Evolutionary conservation across 2,329 filamentous ascomycete species (phyloP), one percentile per base, ranked within the genome.

Genomic region (Ustilaginoidea virens): DNA sequence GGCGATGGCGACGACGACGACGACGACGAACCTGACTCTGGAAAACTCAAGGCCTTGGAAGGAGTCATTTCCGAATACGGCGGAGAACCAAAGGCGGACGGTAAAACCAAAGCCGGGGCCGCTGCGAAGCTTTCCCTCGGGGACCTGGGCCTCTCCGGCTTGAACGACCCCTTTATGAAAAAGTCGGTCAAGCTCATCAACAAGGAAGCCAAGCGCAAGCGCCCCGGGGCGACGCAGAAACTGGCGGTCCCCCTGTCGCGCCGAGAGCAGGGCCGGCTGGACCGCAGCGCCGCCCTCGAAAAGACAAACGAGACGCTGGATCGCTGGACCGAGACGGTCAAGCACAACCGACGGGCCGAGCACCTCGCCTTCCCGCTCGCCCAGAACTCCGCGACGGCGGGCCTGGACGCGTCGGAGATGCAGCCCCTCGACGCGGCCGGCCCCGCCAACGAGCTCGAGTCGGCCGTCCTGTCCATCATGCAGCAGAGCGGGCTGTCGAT

Each of bases 251-350:
- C 87, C 10, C 63, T 94, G 5, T 73, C 82, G 2, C 85, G 80
- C 48, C 70, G 86, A 35, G 80, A 92, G 42, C 87, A 96, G 51
- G 85, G 86, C 47, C 74, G 75, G 28, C 56, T 94, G 11, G 78
- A 92, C 44, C 80, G 90, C 29, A 62, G 64, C 29, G 83, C 74
- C 15, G 90, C 90, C 3, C 92, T 86, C 42, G 74, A 85, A 20
- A 86, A 93, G 60, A 86, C 83, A 28, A 93, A 92, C 44, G 78
- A 94, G 52, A 87, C 85, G 0, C 62, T 98, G 16, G 74, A 81
- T 37, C 74, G 83, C 42, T 98, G 90, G 90, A 78, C 78, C 18
- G 87, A 94, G 35, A 96, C 90, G 0, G 85, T 98, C 45, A 92
- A 94, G 56, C 74, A 82, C 18, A 94, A 94, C 52, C 78, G 90